Percentiles rank a stretch among this genome's conserved stretches.
Conservation (phyloP, 129 eudicot genomes). For the Lactuca saligna region DNA sequence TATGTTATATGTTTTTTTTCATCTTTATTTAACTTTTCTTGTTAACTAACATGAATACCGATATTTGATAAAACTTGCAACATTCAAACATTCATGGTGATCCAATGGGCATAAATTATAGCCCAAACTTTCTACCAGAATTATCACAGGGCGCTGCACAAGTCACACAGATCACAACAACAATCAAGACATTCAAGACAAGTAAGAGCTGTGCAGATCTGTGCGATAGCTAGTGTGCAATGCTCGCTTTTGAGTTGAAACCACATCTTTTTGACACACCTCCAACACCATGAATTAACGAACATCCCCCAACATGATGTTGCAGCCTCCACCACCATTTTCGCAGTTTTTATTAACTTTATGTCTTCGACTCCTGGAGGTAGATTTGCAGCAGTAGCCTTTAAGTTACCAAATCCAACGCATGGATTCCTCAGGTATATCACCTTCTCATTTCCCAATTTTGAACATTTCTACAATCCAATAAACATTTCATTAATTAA, state of each 20-base stretch:
- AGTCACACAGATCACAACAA: slow-evolving; percentile 62
- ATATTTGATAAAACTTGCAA: too few relatives aligned
- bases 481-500: slow-evolving; percentile 1
- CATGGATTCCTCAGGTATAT: slow-evolving; percentile 42
- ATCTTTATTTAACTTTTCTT: too few relatives aligned
- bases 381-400: slow-evolving; percentile 60
- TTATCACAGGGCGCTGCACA: slow-evolving; percentile 34
- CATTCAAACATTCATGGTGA: background rate
- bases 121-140: background rate
- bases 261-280: slow-evolving; percentile 58
- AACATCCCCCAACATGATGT: slow-evolving; percentile 38
- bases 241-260: slow-evolving; percentile 48
- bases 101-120: background rate
- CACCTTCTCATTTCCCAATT: slow-evolving; percentile 30
- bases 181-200: slow-evolving; percentile 66
- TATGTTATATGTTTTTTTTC: too few relatives aligned
- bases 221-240: slow-evolving; percentile 51
- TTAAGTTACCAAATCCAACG: slow-evolving; percentile 72
- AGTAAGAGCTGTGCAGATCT: slow-evolving; percentile 72
- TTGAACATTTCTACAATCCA: slow-evolving; percentile 41
- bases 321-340: slow-evolving; percentile 57
- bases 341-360: slow-evolving; percentile 50
- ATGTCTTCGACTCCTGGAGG: slow-evolving; percentile 56
- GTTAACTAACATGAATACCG: too few relatives aligned
- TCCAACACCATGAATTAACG: slow-evolving; percentile 55